Evolutionary conservation across 129 eudicot genomes (phyloP).

Genomic region (Artemisia tridentata): DNA sequence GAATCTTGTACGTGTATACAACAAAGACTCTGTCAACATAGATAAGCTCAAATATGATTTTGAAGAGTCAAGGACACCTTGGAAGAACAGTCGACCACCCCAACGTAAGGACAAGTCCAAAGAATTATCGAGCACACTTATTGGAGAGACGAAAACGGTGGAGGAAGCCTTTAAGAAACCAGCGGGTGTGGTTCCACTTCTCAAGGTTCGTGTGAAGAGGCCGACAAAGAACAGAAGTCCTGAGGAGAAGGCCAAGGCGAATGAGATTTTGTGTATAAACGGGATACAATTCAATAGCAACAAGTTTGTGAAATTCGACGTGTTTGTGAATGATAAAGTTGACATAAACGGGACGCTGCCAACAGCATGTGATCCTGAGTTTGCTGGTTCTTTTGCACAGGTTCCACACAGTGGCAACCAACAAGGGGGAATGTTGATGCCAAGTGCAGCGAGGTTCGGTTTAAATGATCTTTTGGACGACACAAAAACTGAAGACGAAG

Average conservation of each 20-base stretch:
- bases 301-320: constrained; percentile 40
- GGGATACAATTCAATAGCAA: constrained; percentile 25
- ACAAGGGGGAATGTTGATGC: constrained; percentile 19
- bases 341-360: constrained; percentile 8
- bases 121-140: too few species aligned
- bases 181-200: constrained; percentile 27
- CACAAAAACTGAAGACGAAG: constrained; percentile 36
- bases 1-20: constrained; percentile 43
- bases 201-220: constrained; percentile 39
- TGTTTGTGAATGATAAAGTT: constrained; percentile 38
- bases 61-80: background rate
- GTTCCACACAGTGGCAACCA: constrained; percentile 26
- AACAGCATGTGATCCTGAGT: constrained; percentile 41
- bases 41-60: constrained; percentile 31
- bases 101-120: too few species aligned
- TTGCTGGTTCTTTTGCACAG: constrained; percentile 50
- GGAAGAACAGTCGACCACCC: too few species aligned
- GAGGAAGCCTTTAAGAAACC: constrained; percentile 14
- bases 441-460: constrained; percentile 30
- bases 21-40: constrained; percentile 28
- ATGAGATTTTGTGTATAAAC: constrained; percentile 45
- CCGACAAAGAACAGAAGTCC: constrained; percentile 34
- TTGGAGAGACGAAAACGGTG: too few species aligned
- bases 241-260: constrained; percentile 44
- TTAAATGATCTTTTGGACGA: constrained; percentile 56